These are phyloP conservation scores for Linum lewisii DNA, from an alignment of 345 rosid species.

Conservation along the genomic window DNA sequence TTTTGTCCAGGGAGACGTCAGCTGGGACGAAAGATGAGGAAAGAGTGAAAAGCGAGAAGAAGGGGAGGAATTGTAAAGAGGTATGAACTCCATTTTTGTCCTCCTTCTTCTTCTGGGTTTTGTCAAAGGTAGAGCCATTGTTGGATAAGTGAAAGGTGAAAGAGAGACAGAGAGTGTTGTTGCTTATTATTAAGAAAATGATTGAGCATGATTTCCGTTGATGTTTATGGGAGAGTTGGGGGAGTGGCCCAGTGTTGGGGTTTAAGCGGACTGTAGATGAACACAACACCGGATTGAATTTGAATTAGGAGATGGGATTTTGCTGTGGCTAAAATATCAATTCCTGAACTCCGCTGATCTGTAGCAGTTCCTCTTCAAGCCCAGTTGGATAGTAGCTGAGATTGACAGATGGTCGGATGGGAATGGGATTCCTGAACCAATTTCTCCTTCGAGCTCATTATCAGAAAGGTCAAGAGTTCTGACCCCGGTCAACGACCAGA, in stretches of 20 bases:
- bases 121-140: background rate
- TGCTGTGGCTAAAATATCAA: no score
- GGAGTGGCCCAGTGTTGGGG: background rate
- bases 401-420: background rate
- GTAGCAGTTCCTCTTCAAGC: no score
- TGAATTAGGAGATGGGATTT: background rate
- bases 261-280: background rate
- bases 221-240: background rate
- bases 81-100: conserved; percentile 21
- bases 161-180: no score
- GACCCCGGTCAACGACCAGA: conserved; percentile 25
- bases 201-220: background rate
- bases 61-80: conserved; percentile 18
- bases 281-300: background rate
- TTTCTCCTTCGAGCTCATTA: conserved; percentile 21
- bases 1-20: no score
- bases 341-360: background rate
- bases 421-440: conserved; percentile 15
- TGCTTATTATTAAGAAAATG: no score
- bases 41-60: conserved; percentile 15
- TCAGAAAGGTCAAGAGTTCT: conserved; percentile 21
- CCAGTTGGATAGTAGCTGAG: no score
- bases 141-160: background rate
- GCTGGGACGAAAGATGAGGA: conserved; percentile 46
- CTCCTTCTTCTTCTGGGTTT: background rate